Base-by-base conservation (phyloP, 75 land plant species). In the Cryptomeria japonica region DNA sequence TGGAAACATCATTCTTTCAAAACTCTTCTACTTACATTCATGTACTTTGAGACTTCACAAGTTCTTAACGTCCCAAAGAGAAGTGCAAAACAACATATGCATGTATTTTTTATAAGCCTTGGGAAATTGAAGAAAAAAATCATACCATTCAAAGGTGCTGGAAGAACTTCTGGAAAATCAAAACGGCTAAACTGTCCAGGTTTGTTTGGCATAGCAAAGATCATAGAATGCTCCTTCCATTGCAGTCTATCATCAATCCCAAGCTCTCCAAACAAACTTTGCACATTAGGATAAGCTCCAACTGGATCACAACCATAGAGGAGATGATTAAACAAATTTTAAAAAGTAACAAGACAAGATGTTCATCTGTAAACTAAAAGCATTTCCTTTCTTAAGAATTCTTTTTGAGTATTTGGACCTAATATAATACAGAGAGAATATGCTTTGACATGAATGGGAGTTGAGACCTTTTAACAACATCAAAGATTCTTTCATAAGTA, bases 161-260 rank as follows among this genome's bases (percentile, higher is more conserved):
- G 99, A 34, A 97, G 92, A 53, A 91, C 87, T 70, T 98, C 96
- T 64, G 97, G 97, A 80, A 98, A 98, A 89, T 98, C 99, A 91
- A 98, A 98, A 42, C 99, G 95, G 90, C 99, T 97, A 87, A 97
- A 98, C 75, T 96, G 92, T 47, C 99, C 99, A 53, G 99, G 99
- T 87, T 97, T 98, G 87, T 93, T 92, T 58, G 99, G 99, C 96
- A 97, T 95, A 56, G 99, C 99, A 93, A 98, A 98, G 31, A 98
- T 97, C 99, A 98, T 98, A 1, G 96, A 95, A 87, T 98, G 99
- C 91, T 97, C 99, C 89, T 98, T 98, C 99, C 99, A 98, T 85
- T 98, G 99, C 77, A 98, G 88, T 75, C 99, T 94, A 85, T 98
- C 99, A 93, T 97, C 92, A n/a, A 98, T 98, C 10, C 99, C 99